Base-by-base conservation (phyloP, 1,284 basidiomycete genomes). In the Apiotrichum gamsii region DNA sequence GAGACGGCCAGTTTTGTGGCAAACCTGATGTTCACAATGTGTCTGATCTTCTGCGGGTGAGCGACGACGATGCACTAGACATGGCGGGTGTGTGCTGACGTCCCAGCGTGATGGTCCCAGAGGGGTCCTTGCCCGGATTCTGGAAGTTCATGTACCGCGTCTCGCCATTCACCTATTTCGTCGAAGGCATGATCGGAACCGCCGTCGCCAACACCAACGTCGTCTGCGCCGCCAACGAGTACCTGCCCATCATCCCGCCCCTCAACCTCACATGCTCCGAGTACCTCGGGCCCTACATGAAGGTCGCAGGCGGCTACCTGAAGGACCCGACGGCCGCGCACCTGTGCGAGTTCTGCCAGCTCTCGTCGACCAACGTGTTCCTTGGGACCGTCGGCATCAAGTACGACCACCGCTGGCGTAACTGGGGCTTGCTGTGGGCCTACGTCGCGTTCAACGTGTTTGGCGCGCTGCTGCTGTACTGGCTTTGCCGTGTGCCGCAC, bases 131-230 rank as follows among this genome's bases (percentile, higher is more conserved):
- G 5, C 82, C 81, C 9, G 58, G 60, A 10, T 87, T 85, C 82
- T 88, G 85, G 85, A 74, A 74, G 54, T 89, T 86, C 84, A 85
- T 88, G 82, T 86, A 88, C 69, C 78, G 76, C 40, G 67, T 85
- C 6, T 85, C 84, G 2, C 87, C 87, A 0, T 87, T 82, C 70
- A 85, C 83, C 8, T 75, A 71, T 52, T 51, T 74, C 19, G 64
- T 72, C 35, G 73, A 75, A 45, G 71, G 70, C 13, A 65, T 75
- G 43, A 57, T 75, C n/a, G 87, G 87, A 60, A 62, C 65, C 16
- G 64, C 62, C 61, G 62, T 65, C 16, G 64, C 64, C 29, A 54
- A 68, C 39, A 53, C 64, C 29, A 49, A 56, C 0, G 71, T 77
- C 14, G 59, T 65, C 16, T 78, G 76, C 58, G 49, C 60, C 1